phyloP scores from a whole-genome alignment of 2,329 filamentous ascomycete species.

The Fusarium sp. region DNA sequence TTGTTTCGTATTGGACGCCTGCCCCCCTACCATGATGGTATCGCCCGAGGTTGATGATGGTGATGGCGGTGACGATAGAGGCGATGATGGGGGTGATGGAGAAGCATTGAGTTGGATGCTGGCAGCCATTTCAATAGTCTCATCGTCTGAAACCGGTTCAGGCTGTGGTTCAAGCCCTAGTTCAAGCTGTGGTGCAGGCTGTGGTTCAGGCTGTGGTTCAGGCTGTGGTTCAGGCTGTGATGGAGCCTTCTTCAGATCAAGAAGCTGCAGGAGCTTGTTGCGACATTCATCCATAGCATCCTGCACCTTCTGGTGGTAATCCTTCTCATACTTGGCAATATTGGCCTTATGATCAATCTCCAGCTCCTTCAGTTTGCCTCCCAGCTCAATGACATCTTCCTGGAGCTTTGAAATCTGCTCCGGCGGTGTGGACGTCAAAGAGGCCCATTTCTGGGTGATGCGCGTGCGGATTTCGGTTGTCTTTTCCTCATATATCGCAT shows the following conservation, averaged over 20 bases:
- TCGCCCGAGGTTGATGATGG: not conserved
- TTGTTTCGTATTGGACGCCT: not conserved
- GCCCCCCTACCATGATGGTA: not conserved
- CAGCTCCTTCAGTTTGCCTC: slow-evolving; percentile 17
- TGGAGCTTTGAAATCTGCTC: not conserved
- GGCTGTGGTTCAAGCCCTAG: not conserved
- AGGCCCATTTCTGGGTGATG: not conserved
- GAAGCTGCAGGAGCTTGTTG: not conserved
- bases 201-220: not conserved
- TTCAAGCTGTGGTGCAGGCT: not conserved
- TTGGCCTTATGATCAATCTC: slow-evolving; percentile 7
- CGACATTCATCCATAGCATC: slow-evolving; percentile 8
- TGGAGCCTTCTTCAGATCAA: not conserved
- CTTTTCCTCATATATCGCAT: not conserved
- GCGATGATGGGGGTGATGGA: not conserved
- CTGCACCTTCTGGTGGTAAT: not conserved
- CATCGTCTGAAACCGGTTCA: too few relatives aligned
- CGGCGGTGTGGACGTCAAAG: not conserved
- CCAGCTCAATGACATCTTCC: slow-evolving; percentile 6
- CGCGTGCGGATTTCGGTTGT: not conserved
- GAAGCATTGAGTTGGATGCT: not conserved
- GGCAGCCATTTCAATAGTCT: not conserved
- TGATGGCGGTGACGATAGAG: not conserved
- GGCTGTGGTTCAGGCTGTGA: not conserved
- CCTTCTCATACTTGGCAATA: not conserved